A percentile compares a stretch with the other conserved stretches of the same genome.
phyloP scores from a whole-genome alignment of 1,139 yeast genomes.

The Blastobotrys apis region DNA sequence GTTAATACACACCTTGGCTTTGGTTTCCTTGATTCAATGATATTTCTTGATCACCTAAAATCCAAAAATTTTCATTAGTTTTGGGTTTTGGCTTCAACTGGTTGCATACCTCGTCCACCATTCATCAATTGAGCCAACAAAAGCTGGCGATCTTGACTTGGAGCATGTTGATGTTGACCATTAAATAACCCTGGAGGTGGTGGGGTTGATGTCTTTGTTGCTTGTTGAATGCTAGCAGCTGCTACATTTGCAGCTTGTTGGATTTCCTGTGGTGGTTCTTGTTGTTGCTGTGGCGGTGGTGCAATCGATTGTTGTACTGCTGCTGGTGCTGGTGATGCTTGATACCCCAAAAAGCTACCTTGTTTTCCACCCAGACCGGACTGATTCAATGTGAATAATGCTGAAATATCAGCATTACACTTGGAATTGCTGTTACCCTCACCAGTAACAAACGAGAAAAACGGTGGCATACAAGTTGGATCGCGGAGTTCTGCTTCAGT shows the following conservation, averaged over 20 bases:
- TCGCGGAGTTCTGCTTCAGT: constrained; percentile 35
- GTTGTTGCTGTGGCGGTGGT: not conserved
- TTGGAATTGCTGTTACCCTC: not conserved
- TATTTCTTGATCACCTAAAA: too few relatives aligned
- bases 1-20: constrained; percentile 18
- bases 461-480: constrained; percentile 36
- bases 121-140: constrained; percentile 39
- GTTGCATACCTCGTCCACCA: constrained; percentile 28
- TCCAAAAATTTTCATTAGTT: constrained; percentile 1
- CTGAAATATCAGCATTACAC: constrained; percentile 5
- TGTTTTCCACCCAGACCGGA: constrained; percentile 10
- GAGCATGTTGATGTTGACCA: constrained; percentile 21
- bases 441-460: constrained; percentile 40
- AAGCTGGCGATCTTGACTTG: constrained; percentile 35
- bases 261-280: constrained; percentile 1
- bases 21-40: too few relatives aligned
- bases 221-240: not conserved
- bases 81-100: not conserved
- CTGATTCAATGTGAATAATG: constrained; percentile 20
- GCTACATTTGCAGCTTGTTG: not conserved
- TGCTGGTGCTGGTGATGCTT: constrained; percentile 6
- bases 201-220: constrained; percentile 24
- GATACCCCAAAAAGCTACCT: constrained; percentile 11
- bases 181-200: constrained; percentile 33
- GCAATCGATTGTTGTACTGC: not conserved